phyloP scores from a whole-genome alignment of 148 eudicot genomes.

The Spergularia bocconei region DNA sequence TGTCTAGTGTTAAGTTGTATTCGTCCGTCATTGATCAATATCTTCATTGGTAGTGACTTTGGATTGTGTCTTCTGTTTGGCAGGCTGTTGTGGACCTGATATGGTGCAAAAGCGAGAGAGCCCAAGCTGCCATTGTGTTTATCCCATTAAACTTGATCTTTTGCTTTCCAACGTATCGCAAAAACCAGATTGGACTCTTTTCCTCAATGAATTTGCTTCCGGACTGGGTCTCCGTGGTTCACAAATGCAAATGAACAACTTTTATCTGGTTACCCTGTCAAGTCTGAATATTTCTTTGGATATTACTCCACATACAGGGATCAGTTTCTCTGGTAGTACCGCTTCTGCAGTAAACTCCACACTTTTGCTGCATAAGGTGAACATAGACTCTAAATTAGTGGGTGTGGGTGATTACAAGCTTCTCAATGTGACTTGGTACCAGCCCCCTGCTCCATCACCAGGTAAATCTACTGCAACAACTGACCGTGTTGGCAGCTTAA shows the following conservation, averaged over 20 bases:
- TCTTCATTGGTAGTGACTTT: slow-evolving; percentile 18
- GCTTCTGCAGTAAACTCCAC: slow-evolving; percentile 71
- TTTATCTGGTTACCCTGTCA: slow-evolving; percentile 55
- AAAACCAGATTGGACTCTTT: slow-evolving; percentile 67
- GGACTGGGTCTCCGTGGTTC: slow-evolving; percentile 63
- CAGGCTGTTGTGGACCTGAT: slow-evolving; percentile 86
- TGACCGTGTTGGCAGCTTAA: not conserved
- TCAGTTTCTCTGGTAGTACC: slow-evolving; percentile 60
- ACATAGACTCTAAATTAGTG: slow-evolving; percentile 59
- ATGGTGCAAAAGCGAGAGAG: slow-evolving; percentile 80
- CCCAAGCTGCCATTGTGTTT: slow-evolving; percentile 78
- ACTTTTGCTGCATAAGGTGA: slow-evolving; percentile 64
- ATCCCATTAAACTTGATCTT: slow-evolving; percentile 88
- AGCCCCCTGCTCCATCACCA: slow-evolving; percentile 64
- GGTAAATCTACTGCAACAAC: slow-evolving; percentile 43
- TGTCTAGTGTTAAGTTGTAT: too few relatives aligned
- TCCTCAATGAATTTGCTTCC: slow-evolving; percentile 68
- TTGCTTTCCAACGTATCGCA: slow-evolving; percentile 74
- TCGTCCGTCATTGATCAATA: not conserved
- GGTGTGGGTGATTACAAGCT: slow-evolving; percentile 77
- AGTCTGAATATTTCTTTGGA: slow-evolving; percentile 95
- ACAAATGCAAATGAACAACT: slow-evolving; percentile 83
- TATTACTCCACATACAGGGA: slow-evolving; percentile 71
- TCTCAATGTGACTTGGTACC: slow-evolving; percentile 86
- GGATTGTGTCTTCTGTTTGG: slow-evolving; percentile 19